Percentiles rank a stretch among this genome's conserved stretches.
Conservation (phyloP, 139 green algal genomes). For the Micractinium conductrix region DNA sequence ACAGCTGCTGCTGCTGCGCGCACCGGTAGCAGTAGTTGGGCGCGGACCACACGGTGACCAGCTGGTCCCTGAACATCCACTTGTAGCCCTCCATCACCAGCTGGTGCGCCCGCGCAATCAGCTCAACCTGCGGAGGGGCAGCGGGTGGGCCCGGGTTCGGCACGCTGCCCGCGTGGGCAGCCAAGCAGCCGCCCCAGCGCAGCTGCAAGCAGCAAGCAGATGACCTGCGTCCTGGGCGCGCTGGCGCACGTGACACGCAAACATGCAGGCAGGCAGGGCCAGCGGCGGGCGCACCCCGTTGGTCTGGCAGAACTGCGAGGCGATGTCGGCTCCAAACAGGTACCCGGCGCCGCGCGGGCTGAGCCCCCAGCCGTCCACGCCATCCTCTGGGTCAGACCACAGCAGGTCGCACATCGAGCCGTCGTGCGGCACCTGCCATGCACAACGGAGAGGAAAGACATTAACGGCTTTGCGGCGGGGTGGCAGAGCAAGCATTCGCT, state of each 20-base stretch:
- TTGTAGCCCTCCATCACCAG: constrained; percentile 99
- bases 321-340: constrained; percentile 96
- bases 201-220: too few species aligned
- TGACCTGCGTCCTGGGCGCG: too few species aligned
- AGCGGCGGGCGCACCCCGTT: constrained; percentile 70
- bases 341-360: constrained; percentile 87
- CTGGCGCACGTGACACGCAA: neutral
- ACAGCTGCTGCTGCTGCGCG: too few species aligned
- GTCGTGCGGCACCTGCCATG: constrained; percentile 93
- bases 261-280: neutral
- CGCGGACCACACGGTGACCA: constrained; percentile 98
- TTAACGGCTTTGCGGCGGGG: too few species aligned
- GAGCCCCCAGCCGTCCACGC: constrained; percentile 95
- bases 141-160: neutral
- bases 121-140: constrained; percentile 49
- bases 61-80: constrained; percentile 96
- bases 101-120: constrained; percentile 95
- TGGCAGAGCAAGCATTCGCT: too few species aligned
- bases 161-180: neutral
- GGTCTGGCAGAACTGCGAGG: constrained; percentile 82
- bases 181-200: neutral
- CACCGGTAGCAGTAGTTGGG: constrained; percentile 99
- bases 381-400: constrained; percentile 96
- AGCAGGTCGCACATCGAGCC: constrained; percentile 99
- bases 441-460: too few species aligned